Conservation (phyloP, 805 yeast species). For the Barnettozyma populi region DNA sequence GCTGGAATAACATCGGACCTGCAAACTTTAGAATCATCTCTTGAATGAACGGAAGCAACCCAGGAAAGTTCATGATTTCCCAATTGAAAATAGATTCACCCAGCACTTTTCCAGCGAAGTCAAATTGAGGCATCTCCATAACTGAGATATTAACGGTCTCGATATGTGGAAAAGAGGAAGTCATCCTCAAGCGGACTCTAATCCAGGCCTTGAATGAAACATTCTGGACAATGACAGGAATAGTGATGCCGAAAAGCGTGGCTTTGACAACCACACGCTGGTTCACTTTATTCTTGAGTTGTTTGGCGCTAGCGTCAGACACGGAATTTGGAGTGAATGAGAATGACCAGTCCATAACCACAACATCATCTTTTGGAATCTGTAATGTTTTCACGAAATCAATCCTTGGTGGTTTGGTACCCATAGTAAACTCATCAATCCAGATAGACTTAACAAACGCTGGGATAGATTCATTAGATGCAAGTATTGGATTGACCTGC, state of each 20-base stretch:
- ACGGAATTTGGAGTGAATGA: slow-evolving; percentile 90
- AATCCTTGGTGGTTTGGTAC: slow-evolving; percentile 92
- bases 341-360: slow-evolving; percentile 96
- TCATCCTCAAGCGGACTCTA: slow-evolving; percentile 83
- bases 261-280: slow-evolving; percentile 76
- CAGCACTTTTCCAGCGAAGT: slow-evolving; percentile 64
- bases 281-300: slow-evolving; percentile 76
- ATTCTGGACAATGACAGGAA: slow-evolving; percentile 78
- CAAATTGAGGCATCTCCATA: slow-evolving; percentile 83
- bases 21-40: slow-evolving; percentile 80
- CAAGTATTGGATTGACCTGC: slow-evolving; percentile 78
- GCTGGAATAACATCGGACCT: slow-evolving; percentile 85
- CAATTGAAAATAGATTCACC: slow-evolving; percentile 84
- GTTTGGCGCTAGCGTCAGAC: slow-evolving; percentile 81
- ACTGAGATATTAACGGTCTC: slow-evolving; percentile 85
- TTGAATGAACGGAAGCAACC: slow-evolving; percentile 73
- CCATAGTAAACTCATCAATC: slow-evolving; percentile 85
- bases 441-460: slow-evolving; percentile 77
- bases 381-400: slow-evolving; percentile 86
- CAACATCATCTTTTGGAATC: slow-evolving; percentile 86
- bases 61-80: slow-evolving; percentile 86
- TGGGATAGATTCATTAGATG: slow-evolving; percentile 72
- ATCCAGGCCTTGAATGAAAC: slow-evolving; percentile 69
- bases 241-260: slow-evolving; percentile 71
- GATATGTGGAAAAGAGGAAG: slow-evolving; percentile 86